Conservation (phyloP, 1,139 yeast species). For the Zygosaccharomyces sapae region DNA sequence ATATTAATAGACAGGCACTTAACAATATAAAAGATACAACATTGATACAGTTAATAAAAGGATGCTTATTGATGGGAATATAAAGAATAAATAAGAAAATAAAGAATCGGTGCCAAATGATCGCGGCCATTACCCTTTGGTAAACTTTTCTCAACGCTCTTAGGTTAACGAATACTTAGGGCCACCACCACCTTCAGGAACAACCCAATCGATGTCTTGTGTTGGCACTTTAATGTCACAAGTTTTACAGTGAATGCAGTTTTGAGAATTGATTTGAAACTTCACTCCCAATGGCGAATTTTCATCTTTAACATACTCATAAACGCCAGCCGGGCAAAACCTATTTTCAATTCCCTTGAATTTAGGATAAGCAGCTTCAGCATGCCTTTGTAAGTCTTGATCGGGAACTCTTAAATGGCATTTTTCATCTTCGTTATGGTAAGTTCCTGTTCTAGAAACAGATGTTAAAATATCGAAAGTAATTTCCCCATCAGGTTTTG, state of each 20-base stretch:
- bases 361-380: conserved; percentile 63
- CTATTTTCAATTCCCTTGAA: conserved; percentile 84
- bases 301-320: conserved; percentile 79
- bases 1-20: neutral
- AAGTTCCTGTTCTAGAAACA: conserved; percentile 92
- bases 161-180: conserved; percentile 92
- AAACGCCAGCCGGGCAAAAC: conserved; percentile 98
- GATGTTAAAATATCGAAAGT: conserved; percentile 89
- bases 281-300: conserved; percentile 58
- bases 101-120: conserved; percentile 1
- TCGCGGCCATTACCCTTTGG: neutral
- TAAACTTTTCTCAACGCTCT: no score
- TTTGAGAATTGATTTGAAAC: conserved; percentile 91
- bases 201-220: conserved; percentile 91
- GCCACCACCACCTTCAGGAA: conserved; percentile 98
- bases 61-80: neutral
- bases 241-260: conserved; percentile 96
- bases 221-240: conserved; percentile 96
- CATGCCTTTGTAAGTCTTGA: conserved; percentile 66
- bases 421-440: conserved; percentile 90
- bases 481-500: conserved; percentile 87
- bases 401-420: conserved; percentile 79
- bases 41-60: neutral
- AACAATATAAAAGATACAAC: no score
- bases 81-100: conserved; percentile 6